phyloP scores from a whole-genome alignment of 2,329 filamentous ascomycete species.

The Xylariales sp. region DNA sequence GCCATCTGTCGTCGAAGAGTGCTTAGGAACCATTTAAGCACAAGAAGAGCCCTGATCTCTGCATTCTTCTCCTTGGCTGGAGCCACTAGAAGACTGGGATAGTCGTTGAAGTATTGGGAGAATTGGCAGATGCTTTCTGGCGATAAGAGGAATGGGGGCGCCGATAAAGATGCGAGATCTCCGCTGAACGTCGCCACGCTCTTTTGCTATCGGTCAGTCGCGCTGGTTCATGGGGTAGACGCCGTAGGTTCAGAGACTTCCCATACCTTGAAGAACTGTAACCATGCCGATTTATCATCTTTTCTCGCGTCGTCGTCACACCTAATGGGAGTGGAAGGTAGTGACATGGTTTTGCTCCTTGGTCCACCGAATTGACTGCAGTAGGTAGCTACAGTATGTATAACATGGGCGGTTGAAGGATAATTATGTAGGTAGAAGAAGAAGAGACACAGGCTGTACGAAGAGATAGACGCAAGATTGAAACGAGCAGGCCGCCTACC shows the following conservation, averaged over 20 bases:
- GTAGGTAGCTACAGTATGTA: too few species aligned
- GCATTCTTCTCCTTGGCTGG: conserved; percentile 75
- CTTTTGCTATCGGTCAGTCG: too few species aligned
- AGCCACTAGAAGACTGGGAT: conserved; percentile 73
- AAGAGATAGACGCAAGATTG: too few species aligned
- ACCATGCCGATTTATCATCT: conserved; percentile 25
- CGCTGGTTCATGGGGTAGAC: too few species aligned
- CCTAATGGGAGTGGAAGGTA: too few species aligned
- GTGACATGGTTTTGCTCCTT: too few species aligned
- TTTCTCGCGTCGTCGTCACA: too few species aligned
- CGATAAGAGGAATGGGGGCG: conserved; percentile 78
- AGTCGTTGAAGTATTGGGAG: conserved; percentile 78
- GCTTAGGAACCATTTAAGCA: conserved; percentile 95
- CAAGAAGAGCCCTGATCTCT: conserved; percentile 75
- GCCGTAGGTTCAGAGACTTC: conserved; percentile 1
- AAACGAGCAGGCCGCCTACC: too few species aligned
- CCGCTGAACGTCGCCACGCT: conserved; percentile 80
- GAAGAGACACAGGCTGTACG: too few species aligned
- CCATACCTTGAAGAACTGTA: conserved; percentile 24
- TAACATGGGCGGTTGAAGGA: too few species aligned
- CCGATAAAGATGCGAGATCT: conserved; percentile 74
- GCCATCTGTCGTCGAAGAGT: conserved; percentile 85
- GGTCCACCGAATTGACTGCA: too few species aligned
- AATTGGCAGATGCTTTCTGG: conserved; percentile 75
- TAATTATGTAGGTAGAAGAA: too few species aligned